Evolutionary conservation across 2,329 filamentous ascomycete species (phyloP).

Genomic region (Akanthomyces lecanii): DNA sequence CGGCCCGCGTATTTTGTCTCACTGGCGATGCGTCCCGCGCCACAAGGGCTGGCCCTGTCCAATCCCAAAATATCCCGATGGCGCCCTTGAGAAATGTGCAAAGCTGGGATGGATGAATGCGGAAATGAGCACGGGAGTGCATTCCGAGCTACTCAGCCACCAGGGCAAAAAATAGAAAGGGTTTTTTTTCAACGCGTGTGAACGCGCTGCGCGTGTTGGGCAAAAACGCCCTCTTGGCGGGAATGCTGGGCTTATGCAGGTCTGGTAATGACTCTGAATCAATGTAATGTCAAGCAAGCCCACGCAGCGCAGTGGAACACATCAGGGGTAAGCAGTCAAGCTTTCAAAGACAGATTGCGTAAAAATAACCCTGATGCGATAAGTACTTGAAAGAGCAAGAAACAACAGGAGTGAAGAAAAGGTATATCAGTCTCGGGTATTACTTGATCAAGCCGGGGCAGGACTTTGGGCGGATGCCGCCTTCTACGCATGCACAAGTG

Average conservation of each 20-base stretch:
- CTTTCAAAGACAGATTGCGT: not conserved
- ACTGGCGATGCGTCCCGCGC: too few species aligned
- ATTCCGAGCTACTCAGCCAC: not conserved
- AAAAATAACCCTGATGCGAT: not conserved
- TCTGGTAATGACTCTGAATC: slow-evolving; percentile 5
- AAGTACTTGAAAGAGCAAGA: too few species aligned
- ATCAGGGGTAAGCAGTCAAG: not conserved
- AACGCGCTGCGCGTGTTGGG: too few species aligned
- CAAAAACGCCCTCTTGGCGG: not conserved
- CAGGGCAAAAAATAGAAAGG: not conserved
- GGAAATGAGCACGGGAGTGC: not conserved
- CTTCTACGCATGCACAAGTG: not conserved
- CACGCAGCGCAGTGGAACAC: not conserved
- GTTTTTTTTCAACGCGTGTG: too few species aligned
- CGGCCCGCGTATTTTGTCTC: not conserved
- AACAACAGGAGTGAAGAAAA: too few species aligned
- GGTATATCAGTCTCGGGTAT: not conserved
- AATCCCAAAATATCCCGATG: too few species aligned
- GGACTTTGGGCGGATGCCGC: not conserved
- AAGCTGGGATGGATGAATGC: not conserved
- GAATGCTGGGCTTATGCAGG: not conserved
- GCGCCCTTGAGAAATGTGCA: too few species aligned
- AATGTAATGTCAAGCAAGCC: not conserved
- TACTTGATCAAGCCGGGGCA: not conserved
- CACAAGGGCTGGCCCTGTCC: too few species aligned